phyloP scores from a whole-genome alignment of 345 rosid genomes.

The Firmiana major region DNA sequence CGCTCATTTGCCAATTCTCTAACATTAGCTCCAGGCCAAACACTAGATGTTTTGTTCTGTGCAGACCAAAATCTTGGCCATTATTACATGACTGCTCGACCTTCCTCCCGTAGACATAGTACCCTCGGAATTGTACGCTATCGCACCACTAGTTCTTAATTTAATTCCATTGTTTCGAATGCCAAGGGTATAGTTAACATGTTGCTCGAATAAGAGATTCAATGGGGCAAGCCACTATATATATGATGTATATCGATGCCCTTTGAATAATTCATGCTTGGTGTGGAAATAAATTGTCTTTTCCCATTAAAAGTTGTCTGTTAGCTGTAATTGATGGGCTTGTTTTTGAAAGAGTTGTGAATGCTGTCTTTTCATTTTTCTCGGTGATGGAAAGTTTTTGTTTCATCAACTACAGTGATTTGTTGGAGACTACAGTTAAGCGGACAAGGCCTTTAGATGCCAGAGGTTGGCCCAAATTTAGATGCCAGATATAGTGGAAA shows the following conservation, averaged over 20 bases:
- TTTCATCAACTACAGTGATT: background rate
- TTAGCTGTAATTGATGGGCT: background rate
- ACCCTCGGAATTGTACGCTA: slow-evolving; percentile 1
- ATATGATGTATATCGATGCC: background rate
- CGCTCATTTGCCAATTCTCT: slow-evolving; percentile 17
- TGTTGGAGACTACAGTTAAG: background rate
- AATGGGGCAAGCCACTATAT: background rate
- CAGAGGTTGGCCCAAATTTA: no score
- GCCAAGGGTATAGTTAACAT: background rate
- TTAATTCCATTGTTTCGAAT: background rate
- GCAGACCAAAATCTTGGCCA: slow-evolving; percentile 21
- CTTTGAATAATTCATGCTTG: background rate
- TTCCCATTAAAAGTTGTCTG: background rate
- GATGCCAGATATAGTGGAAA: no score
- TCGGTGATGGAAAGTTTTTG: no score
- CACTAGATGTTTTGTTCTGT: slow-evolving; percentile 25
- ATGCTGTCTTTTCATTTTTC: background rate
- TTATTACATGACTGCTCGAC: slow-evolving; percentile 30
- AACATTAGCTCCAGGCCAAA: slow-evolving; percentile 24
- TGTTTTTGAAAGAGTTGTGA: background rate
- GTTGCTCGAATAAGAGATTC: background rate
- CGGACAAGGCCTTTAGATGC: no score
- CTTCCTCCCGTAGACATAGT: background rate
- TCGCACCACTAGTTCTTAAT: background rate
- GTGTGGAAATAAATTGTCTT: background rate